phyloP scores from a whole-genome alignment of 2,329 filamentous ascomycete species.

The Claviceps paspali region DNA sequence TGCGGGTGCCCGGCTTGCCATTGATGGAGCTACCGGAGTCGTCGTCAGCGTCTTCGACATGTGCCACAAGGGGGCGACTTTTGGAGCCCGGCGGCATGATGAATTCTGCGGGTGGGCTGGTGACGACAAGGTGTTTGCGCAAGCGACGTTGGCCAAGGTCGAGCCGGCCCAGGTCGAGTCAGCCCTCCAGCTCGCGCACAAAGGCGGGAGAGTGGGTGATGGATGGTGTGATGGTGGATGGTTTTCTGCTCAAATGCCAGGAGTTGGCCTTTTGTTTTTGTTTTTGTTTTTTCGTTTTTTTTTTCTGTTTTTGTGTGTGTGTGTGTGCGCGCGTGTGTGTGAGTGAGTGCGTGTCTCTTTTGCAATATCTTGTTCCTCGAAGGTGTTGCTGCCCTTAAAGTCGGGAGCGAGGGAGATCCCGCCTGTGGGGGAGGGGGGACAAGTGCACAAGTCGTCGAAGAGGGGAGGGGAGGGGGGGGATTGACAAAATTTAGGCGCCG shows the following conservation, averaged over 20 bases:
- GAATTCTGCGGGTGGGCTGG: constrained; percentile 6
- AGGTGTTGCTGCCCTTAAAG: constrained; percentile 1
- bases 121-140: constrained; percentile 1
- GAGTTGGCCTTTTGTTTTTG: constrained; percentile 1
- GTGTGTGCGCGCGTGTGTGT: no score
- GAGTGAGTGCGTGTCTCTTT: no score
- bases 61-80: constrained; percentile 21
- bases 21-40: constrained; percentile 28
- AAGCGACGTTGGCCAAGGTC: constrained; percentile 1
- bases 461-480: no score
- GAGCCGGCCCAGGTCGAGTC: constrained; percentile 2
- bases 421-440: constrained; percentile 3
- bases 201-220: constrained; percentile 1
- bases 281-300: not conserved
- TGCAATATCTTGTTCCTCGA: constrained; percentile 1
- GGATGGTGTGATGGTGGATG: not conserved
- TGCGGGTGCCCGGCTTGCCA: constrained; percentile 23
- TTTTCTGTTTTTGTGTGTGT: not conserved
- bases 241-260: not conserved
- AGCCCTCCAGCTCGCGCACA: constrained; percentile 2
- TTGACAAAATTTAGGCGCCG: no score
- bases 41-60: constrained; percentile 34
- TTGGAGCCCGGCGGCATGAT: constrained; percentile 26
- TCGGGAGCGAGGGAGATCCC: constrained; percentile 5
- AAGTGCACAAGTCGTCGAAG: no score